These are phyloP conservation scores for Pinus tabuliformis DNA, from an alignment of 75 land plant genomes.

Conservation along the genomic window DNA sequence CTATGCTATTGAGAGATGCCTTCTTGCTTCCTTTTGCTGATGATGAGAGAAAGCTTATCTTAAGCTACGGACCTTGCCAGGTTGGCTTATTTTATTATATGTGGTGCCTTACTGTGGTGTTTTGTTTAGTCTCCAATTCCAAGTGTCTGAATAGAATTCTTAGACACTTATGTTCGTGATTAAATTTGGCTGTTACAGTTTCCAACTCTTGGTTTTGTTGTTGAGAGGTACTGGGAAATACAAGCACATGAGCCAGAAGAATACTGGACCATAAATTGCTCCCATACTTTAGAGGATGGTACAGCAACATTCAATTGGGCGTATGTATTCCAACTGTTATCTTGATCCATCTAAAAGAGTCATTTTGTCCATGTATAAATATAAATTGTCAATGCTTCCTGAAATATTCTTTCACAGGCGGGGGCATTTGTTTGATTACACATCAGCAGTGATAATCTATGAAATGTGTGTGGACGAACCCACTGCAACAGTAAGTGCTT, in stretches of 20 bases:
- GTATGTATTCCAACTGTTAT: constrained; percentile 29
- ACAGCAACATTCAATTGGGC: constrained; percentile 73
- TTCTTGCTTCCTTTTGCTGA: constrained; percentile 64
- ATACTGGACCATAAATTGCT: constrained; percentile 90
- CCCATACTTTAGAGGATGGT: constrained; percentile 71
- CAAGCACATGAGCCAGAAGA: constrained; percentile 94
- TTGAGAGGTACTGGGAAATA: constrained; percentile 90
- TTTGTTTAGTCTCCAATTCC: neutral
- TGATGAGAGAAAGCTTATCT: constrained; percentile 66
- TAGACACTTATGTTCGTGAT: neutral
- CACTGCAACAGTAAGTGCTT: constrained; percentile 74
- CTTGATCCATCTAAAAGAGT: neutral
- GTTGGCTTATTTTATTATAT: constrained; percentile 18
- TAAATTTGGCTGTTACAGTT: constrained; percentile 41
- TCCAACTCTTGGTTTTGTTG: constrained; percentile 93
- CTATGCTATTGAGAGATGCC: constrained; percentile 80
- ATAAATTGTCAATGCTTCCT: neutral
- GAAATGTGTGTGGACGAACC: constrained; percentile 94
- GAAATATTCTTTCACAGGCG: constrained; percentile 50
- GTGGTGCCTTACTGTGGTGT: neutral
- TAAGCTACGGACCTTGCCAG: constrained; percentile 98
- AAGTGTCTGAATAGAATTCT: constrained; percentile 1
- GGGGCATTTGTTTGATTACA: constrained; percentile 87
- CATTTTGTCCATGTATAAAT: neutral
- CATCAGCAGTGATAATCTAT: constrained; percentile 76